Evolutionary conservation across 495 filamentous ascomycete genomes (phyloP).

Genomic region (Aspergillus asperescens): DNA sequence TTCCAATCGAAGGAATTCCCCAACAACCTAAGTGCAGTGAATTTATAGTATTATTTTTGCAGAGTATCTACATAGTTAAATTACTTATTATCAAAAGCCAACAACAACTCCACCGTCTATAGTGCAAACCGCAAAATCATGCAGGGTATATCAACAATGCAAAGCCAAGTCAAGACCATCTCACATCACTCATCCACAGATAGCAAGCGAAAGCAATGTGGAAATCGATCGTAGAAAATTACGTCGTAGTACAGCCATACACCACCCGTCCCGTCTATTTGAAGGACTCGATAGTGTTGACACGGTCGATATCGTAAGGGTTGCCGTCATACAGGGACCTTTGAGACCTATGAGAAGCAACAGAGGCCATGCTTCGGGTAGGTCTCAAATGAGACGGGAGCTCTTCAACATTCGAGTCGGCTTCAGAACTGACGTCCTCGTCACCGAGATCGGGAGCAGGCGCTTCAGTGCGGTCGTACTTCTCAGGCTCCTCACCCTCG

Average conservation of each 20-base stretch:
- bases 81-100: constrained; percentile 5
- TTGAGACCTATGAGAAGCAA: constrained; percentile 21
- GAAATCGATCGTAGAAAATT: constrained; percentile 23
- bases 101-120: constrained; percentile 16
- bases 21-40: too few relatives aligned
- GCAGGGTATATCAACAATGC: constrained; percentile 26
- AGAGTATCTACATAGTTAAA: too few relatives aligned
- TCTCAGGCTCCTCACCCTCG: not conserved
- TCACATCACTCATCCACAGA: constrained; percentile 18
- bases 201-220: constrained; percentile 1
- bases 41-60: too few relatives aligned
- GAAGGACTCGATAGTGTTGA: constrained; percentile 43
- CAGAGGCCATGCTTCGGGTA: constrained; percentile 34
- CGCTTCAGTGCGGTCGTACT: constrained; percentile 41
- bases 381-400: constrained; percentile 22
- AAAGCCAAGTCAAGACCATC: constrained; percentile 6
- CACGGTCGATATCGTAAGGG: constrained; percentile 43
- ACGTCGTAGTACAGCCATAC: too few relatives aligned
- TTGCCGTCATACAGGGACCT: constrained; percentile 39
- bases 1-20: too few relatives aligned
- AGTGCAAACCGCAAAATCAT: constrained; percentile 16
- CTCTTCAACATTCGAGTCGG: constrained; percentile 21
- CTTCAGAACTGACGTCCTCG: constrained; percentile 24
- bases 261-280: constrained; percentile 18
- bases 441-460: constrained; percentile 24